phyloP scores from a whole-genome alignment of 2,329 filamentous ascomycete genomes.

The Didymella pomorum region DNA sequence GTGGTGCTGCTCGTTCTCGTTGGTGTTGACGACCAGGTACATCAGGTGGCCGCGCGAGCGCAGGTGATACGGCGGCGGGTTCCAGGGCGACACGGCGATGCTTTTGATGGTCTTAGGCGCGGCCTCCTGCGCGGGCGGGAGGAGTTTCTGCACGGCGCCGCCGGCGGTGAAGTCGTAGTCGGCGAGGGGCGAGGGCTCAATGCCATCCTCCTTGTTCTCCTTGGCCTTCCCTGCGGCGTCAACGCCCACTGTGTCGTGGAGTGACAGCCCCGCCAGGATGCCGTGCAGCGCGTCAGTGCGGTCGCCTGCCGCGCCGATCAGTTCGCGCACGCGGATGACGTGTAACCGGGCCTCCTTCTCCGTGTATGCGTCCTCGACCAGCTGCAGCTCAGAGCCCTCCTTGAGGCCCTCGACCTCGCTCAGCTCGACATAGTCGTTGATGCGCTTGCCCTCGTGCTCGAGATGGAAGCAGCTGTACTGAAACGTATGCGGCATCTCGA shows the following conservation, averaged over 20 bases:
- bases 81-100: constrained; percentile 90
- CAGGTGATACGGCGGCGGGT: constrained; percentile 90
- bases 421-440: constrained; percentile 95
- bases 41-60: constrained; percentile 91
- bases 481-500: constrained; percentile 90
- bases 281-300: constrained; percentile 88
- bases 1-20: constrained; percentile 93
- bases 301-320: constrained; percentile 91
- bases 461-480: constrained; percentile 99
- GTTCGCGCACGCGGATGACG: constrained; percentile 85
- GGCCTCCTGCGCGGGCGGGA: constrained; percentile 70
- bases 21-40: constrained; percentile 87
- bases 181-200: constrained; percentile 56
- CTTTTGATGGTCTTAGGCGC: constrained; percentile 91
- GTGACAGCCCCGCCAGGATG: constrained; percentile 81
- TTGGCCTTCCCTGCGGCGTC: constrained; percentile 31
- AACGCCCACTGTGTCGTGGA: constrained; percentile 79
- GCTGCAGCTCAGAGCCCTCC: constrained; percentile 76
- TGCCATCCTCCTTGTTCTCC: constrained; percentile 40
- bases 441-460: constrained; percentile 83
- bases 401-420: constrained; percentile 85
- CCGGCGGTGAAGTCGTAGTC: constrained; percentile 80
- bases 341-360: constrained; percentile 98
- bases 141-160: constrained; percentile 72
- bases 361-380: constrained; percentile 95